These are phyloP conservation scores for Fusarium praegraminearum DNA, from an alignment of 2,329 filamentous ascomycete genomes.

Conservation along the genomic window DNA sequence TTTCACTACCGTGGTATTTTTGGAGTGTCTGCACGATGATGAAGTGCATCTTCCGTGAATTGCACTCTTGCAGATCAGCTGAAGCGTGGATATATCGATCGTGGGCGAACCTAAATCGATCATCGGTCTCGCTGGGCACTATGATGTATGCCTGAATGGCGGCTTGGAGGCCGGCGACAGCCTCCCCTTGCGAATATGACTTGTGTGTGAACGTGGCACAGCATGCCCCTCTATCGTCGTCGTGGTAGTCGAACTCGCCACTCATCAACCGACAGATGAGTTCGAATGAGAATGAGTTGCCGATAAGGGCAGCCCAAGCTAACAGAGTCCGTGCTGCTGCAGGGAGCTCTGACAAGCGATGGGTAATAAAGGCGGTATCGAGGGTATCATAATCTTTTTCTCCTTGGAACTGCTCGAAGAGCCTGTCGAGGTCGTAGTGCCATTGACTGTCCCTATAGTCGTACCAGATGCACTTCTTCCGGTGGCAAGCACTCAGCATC, in stretches of 20 bases:
- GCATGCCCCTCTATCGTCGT: slow-evolving; percentile 58
- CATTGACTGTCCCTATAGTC: slow-evolving; percentile 85
- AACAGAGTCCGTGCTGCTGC: slow-evolving; percentile 80
- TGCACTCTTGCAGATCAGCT: slow-evolving; percentile 74
- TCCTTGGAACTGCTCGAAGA: slow-evolving; percentile 86
- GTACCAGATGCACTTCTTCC: slow-evolving; percentile 90
- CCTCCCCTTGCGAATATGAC: slow-evolving; percentile 72
- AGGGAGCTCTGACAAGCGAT: slow-evolving; percentile 81
- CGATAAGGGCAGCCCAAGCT: slow-evolving; percentile 87
- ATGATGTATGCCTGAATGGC: slow-evolving; percentile 85
- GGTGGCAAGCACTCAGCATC: slow-evolving; percentile 88
- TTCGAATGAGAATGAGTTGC: slow-evolving; percentile 85
- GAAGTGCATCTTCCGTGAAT: slow-evolving; percentile 86
- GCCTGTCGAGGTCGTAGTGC: slow-evolving; percentile 85
- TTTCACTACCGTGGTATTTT: slow-evolving; percentile 73
- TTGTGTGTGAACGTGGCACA: slow-evolving; percentile 40
- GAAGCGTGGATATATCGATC: slow-evolving; percentile 87
- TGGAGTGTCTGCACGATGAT: slow-evolving; percentile 85
- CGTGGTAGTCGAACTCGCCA: slow-evolving; percentile 75
- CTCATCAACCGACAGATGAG: slow-evolving; percentile 81
- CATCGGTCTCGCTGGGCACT: slow-evolving; percentile 84
- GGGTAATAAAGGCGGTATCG: slow-evolving; percentile 84
- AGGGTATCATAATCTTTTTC: slow-evolving; percentile 83
- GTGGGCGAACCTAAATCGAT: slow-evolving; percentile 88
- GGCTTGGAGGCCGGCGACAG: slow-evolving; percentile 82